These are phyloP conservation scores for Grifola frondosa DNA, from an alignment of 1,284 basidiomycete species.

Conservation along the genomic window DNA sequence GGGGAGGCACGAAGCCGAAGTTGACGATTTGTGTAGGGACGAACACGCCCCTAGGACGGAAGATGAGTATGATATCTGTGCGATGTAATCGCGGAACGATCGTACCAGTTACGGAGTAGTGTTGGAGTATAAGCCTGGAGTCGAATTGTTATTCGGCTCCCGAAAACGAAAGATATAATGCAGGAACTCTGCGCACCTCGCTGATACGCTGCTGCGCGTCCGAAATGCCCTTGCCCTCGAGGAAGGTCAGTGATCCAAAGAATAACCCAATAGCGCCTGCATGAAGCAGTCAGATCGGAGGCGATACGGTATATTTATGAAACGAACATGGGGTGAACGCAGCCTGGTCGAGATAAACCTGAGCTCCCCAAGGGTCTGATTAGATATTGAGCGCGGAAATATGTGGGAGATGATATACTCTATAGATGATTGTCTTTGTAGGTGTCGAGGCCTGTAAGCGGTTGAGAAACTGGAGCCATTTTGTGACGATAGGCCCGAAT, in stretches of 20 bases:
- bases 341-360: constrained; percentile 77
- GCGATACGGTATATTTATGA: not conserved
- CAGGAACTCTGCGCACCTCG: too few species aligned
- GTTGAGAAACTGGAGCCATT: constrained; percentile 69
- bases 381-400: not conserved
- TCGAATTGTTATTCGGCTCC: too few species aligned
- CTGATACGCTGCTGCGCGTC: constrained; percentile 57
- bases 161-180: constrained; percentile 5
- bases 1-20: constrained; percentile 76
- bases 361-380: constrained; percentile 2
- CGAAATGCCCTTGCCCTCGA: constrained; percentile 64
- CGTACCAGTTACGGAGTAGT: constrained; percentile 71
- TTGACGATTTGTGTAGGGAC: constrained; percentile 82
- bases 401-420: constrained; percentile 40
- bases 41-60: constrained; percentile 67
- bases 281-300: constrained; percentile 1
- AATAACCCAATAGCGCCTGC: constrained; percentile 69
- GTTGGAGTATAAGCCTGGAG: constrained; percentile 70
- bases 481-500: constrained; percentile 72
- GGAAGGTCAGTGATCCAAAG: constrained; percentile 70
- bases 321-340: constrained; percentile 63
- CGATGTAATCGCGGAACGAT: not conserved
- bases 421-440: constrained; percentile 54
- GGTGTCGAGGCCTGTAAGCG: constrained; percentile 61
- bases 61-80: too few species aligned